phyloP scores from a whole-genome alignment of 495 filamentous ascomycete genomes.

The Aspergillus ellipticus region DNA sequence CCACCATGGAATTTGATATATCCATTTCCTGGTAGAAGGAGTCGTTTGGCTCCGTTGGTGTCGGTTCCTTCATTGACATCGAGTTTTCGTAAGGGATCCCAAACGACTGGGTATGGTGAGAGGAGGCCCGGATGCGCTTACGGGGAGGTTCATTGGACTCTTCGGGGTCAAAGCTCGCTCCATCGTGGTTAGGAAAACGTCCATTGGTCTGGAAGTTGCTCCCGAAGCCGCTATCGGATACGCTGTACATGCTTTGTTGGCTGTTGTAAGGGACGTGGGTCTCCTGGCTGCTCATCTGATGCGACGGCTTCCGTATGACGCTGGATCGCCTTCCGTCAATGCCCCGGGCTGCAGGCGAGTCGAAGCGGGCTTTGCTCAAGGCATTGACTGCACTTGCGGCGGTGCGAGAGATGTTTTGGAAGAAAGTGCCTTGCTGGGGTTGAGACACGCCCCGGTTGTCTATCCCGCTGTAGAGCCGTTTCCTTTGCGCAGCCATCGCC shows the following conservation, averaged over 20 bases:
- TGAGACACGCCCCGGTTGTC: constrained; percentile 64
- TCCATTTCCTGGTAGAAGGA: constrained; percentile 70
- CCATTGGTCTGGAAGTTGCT: constrained; percentile 40
- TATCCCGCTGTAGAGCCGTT: constrained; percentile 74
- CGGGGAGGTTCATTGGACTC: constrained; percentile 75
- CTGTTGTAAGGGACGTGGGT: constrained; percentile 52
- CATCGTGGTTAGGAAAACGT: constrained; percentile 43
- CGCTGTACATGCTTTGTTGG: constrained; percentile 65
- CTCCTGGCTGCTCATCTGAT: constrained; percentile 62
- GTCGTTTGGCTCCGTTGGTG: constrained; percentile 82
- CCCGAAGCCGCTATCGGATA: constrained; percentile 62
- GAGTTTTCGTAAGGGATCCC: constrained; percentile 36
- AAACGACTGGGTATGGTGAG: constrained; percentile 43
- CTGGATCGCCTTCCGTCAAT: constrained; percentile 48
- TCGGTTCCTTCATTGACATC: constrained; percentile 48
- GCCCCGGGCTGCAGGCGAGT: constrained; percentile 70
- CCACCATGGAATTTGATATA: constrained; percentile 46
- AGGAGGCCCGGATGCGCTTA: constrained; percentile 66
- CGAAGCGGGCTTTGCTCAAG: constrained; percentile 91
- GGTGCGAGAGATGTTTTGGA: constrained; percentile 91
- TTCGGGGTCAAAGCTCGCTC: constrained; percentile 44
- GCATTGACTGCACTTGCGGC: constrained; percentile 89
- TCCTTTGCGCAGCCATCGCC: constrained; percentile 95
- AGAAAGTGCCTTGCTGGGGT: constrained; percentile 75
- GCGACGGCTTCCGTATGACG: constrained; percentile 53